These are phyloP conservation scores for Rhizopogon vulgaris DNA, from an alignment of 768 basidiomycete species.

Conservation along the genomic window DNA sequence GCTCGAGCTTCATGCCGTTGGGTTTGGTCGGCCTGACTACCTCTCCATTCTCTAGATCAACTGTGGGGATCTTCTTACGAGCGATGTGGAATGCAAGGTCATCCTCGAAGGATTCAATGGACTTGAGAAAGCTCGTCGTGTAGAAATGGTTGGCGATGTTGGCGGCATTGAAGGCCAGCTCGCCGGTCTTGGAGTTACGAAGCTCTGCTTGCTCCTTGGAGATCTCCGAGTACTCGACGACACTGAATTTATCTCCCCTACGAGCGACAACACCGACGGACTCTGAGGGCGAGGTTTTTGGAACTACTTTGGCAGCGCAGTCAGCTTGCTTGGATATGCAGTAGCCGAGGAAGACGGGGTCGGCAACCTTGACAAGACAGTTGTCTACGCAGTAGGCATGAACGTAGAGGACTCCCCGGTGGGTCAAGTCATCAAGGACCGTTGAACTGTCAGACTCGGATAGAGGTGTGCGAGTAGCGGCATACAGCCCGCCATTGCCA, in stretches of 20 bases:
- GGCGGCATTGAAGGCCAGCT: conserved; percentile 86
- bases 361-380: conserved; percentile 95
- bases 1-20: conserved; percentile 99
- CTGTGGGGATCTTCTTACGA: conserved; percentile 89
- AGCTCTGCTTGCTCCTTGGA: conserved; percentile 79
- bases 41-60: conserved; percentile 65
- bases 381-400: conserved; percentile 99
- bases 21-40: conserved; percentile 75
- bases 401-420: conserved; percentile 77
- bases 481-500: conserved; percentile 96
- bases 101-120: conserved; percentile 75
- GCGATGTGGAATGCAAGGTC: conserved; percentile 97
- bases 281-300: conserved; percentile 80
- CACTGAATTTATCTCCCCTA: conserved; percentile 77
- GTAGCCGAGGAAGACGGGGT: conserved; percentile 95
- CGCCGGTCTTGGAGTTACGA: conserved; percentile 60
- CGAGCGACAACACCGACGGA: conserved; percentile 92
- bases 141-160: conserved; percentile 99
- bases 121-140: conserved; percentile 76
- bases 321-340: conserved; percentile 84
- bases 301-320: conserved; percentile 95
- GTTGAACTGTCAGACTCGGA: conserved; percentile 54
- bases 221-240: conserved; percentile 98
- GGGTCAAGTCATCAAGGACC: conserved; percentile 77
- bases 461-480: conserved; percentile 79